Evolutionary conservation across 257 asterid genomes (phyloP).

Genomic region (Solanum chiquidenum): DNA sequence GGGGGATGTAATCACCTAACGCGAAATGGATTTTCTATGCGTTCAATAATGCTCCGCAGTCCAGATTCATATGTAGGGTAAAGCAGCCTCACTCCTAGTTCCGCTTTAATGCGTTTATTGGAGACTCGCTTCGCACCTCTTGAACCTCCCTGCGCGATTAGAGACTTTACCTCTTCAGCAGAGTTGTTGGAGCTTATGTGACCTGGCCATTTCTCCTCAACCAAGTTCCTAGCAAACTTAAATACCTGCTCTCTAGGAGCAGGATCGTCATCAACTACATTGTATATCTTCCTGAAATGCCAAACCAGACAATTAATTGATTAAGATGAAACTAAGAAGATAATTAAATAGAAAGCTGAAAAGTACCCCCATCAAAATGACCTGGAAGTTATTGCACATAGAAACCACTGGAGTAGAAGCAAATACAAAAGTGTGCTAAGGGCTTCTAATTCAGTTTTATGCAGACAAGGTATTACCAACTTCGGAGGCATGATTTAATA

Average conservation of each 20-base stretch:
- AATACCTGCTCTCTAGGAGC: conserved; percentile 72
- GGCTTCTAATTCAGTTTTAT: not conserved
- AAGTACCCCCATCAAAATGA: not conserved
- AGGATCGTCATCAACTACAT: conserved; percentile 81
- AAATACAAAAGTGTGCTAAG: not conserved
- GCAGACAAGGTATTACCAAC: not conserved
- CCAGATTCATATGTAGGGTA: conserved; percentile 73
- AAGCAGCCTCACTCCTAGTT: conserved; percentile 51
- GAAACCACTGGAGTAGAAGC: not conserved
- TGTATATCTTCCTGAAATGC: conserved; percentile 48
- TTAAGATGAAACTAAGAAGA: not conserved
- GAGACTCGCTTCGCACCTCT: conserved; percentile 76
- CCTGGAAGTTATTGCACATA: not conserved
- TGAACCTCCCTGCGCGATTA: conserved; percentile 3
- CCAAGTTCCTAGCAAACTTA: conserved; percentile 47
- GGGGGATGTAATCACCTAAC: conserved; percentile 4
- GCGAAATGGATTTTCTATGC: conserved; percentile 7
- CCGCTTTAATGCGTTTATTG: conserved; percentile 61
- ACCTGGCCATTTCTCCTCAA: conserved; percentile 48
- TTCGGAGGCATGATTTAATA: not conserved
- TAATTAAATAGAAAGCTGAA: not conserved
- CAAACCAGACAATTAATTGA: not conserved
- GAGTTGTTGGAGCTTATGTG: conserved; percentile 1
- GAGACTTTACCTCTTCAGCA: conserved; percentile 18
- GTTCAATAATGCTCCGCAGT: conserved; percentile 44